Conservation (phyloP, 2,329 filamentous ascomycete genomes). For the Calonectria montana region DNA sequence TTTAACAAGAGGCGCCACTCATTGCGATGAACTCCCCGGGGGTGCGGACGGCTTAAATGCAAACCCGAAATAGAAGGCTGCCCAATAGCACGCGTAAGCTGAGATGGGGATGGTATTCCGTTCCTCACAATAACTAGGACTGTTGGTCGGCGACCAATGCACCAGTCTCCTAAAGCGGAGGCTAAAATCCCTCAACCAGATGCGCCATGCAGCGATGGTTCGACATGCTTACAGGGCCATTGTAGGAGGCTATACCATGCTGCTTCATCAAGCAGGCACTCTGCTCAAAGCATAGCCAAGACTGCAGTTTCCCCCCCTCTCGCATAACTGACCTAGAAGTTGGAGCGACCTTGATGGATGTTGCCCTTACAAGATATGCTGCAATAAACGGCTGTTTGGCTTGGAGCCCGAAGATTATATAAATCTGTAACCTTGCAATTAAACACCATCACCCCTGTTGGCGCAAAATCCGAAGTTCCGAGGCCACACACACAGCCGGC, state of each 20-base stretch:
- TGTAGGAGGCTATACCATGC: neutral
- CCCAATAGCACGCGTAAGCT: too few relatives aligned
- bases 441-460: too few relatives aligned
- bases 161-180: neutral
- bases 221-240: neutral
- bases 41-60: too few relatives aligned
- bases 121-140: neutral
- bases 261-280: neutral
- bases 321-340: neutral
- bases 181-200: neutral
- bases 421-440: neutral
- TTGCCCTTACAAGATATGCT: neutral
- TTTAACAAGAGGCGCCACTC: too few relatives aligned
- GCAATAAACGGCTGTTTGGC: too few relatives aligned
- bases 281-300: neutral
- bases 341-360: neutral
- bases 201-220: neutral
- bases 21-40: too few relatives aligned
- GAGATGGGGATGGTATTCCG: too few relatives aligned
- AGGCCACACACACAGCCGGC: too few relatives aligned
- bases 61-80: too few relatives aligned
- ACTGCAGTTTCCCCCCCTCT: neutral
- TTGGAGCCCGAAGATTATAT: neutral
- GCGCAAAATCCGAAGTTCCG: too few relatives aligned
- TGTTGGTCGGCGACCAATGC: neutral